Base-by-base conservation (phyloP, 371 early-diverging fungal species). In the Thermomucor indicae-seudaticae region DNA sequence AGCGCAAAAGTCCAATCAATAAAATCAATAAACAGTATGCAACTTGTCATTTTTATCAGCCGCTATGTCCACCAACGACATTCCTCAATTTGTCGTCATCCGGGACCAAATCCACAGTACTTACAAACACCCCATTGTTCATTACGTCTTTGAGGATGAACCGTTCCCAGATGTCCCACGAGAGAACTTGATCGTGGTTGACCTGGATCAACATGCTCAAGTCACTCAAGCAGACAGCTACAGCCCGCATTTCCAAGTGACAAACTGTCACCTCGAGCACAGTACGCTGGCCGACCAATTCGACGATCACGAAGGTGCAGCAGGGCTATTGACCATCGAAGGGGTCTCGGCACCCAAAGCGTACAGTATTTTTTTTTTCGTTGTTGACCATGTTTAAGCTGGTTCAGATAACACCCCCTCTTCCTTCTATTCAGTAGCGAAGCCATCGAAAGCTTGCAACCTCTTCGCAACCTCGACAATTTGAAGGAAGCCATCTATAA, bases 131-230 rank as follows among this genome's bases (percentile, higher is more conserved):
- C 80, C 80, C 2, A 51, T 72, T 0, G 62, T 75, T 4, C 80
- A 80, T 47, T 80, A 77, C 50, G 76, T 77, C 6, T 80, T 80
- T 65, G 73, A 77, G 53, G 76, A 67, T 6, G 80, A 80, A 50
- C 65, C 57, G 5, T 72, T 77, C 24, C 78, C 75, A 2, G 56
- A 64, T 29, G 54, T 75, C n/a, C 68, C 75, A 3, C 70, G 71
- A 55, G 71, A 73, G 4, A 61, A 70, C n/a, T 70, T 74, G 7
- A 68, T 80, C 27, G 38, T 77, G 6, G 74, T 77, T 0, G 73
- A 77, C n/a, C 53, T 80, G 8, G 64, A 72, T 43, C 53, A 65
- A 27, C 42, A 70, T 34, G 61, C 70, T 30, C 62, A 64, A 19
- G 37, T 73, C 0, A 47, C 48, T 25, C 41, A 53, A 20, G 60